Evolutionary conservation across 257 asterid species (phyloP).

Genomic region (Datura wrightii): DNA sequence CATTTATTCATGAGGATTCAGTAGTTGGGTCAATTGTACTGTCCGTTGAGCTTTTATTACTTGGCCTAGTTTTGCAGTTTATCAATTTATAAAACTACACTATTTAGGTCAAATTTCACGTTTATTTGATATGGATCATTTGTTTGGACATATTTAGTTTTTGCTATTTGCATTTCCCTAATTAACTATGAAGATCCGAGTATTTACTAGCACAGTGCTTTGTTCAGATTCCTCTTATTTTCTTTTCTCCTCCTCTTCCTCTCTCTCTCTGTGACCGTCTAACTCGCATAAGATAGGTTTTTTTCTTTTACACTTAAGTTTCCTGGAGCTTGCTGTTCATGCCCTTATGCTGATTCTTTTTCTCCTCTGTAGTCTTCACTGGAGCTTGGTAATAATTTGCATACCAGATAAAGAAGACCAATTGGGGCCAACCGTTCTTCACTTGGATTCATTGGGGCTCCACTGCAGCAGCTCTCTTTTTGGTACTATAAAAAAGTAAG

Average conservation of each 20-base stretch:
- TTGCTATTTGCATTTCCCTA: background rate
- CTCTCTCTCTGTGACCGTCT: slow-evolving; percentile 12
- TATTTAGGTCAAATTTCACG: background rate
- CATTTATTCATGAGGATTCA: slow-evolving; percentile 11
- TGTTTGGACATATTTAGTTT: slow-evolving; percentile 15
- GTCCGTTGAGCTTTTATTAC: slow-evolving; percentile 16
- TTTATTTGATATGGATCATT: slow-evolving; percentile 3
- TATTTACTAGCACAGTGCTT: background rate
- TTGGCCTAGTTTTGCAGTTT: slow-evolving; percentile 17
- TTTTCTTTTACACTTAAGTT: slow-evolving; percentile 30
- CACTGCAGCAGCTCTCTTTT: slow-evolving; percentile 71
- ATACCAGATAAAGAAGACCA: slow-evolving; percentile 79
- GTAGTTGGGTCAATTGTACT: background rate
- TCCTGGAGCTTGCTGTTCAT: slow-evolving; percentile 33
- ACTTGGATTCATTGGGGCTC: slow-evolving; percentile 86
- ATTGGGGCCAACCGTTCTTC: slow-evolving; percentile 72
- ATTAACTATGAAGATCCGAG: slow-evolving; percentile 3
- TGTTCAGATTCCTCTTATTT: background rate
- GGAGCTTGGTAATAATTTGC: slow-evolving; percentile 97
- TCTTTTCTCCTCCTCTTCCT: background rate
- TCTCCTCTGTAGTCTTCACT: slow-evolving; percentile 65
- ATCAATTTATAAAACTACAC: slow-evolving; percentile 21
- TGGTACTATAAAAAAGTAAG: slow-evolving; percentile 66
- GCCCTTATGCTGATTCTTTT: slow-evolving; percentile 37
- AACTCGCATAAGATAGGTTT: background rate